Base-by-base conservation (phyloP, 176 grass and related monocot genomes). In the Echinochloa phyllopogon region DNA sequence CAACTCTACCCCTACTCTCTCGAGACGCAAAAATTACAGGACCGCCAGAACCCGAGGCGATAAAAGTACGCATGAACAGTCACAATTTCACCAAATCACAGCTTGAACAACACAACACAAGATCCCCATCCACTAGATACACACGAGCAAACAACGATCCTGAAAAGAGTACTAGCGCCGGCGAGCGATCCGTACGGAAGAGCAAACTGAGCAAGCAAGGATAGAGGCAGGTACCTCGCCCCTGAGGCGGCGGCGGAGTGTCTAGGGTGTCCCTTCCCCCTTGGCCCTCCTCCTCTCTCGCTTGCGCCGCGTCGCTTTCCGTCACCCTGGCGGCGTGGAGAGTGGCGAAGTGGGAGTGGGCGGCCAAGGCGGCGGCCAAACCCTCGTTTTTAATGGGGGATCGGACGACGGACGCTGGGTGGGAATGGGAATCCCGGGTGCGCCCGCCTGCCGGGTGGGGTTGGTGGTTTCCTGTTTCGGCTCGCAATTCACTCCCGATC, bases 311-410 rank as follows among this genome's bases (percentile, higher is more conserved):
- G 52, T 58, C 65, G 42, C 14, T 60, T 64, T n/a, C 50, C 20
- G 77, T 80, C 61, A 80, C 44, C 77, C 63, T 51, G 29, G 45
- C 78, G 77, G 62, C 78, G 77, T 68, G 29, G 47, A 41, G 78
- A 6, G 6, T 9, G 49, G 49, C 49, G 79, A 33, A 39, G 52
- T 69, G 70, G 60, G 65, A 63, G 77, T 76, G 77, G 53, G 78
- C 55, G 74, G 74, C 65, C 37, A n/a, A 42, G 79, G 65, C 47
- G 88, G 79, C 88, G 74, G 65, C 88, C 62, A 23, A 37, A 33
- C 68, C 69, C 70, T 66, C 58, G 74, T 73, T 72, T 90, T 90
- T 90, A 86, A 86, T 82, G 81, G 52, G 2, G 29, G 66, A 1
- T 6, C 29, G 29, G 29, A 2, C 29, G 29, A 33, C n/a, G 82